Evolutionary conservation across 352 stramenopile species (phyloP).

Genomic region (Globisporangium rhizosaccharum): DNA sequence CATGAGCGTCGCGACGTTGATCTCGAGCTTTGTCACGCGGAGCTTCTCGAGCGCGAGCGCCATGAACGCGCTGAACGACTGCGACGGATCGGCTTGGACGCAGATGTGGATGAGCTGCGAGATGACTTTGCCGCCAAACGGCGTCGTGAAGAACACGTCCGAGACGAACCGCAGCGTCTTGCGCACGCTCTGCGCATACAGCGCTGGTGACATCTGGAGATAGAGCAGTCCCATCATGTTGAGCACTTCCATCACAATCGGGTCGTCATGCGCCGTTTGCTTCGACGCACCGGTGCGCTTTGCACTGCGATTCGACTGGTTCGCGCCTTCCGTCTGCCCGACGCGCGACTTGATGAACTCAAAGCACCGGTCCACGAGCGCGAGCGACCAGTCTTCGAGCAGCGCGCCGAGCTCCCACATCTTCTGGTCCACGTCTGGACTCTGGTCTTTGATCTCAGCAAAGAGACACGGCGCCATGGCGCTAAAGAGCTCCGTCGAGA

Average conservation of each 20-base stretch:
- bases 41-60: conserved; percentile 44
- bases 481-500: conserved; percentile 31
- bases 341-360: conserved; percentile 58
- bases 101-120: conserved; percentile 46
- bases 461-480: conserved; percentile 46
- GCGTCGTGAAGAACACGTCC: conserved; percentile 55
- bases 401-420: conserved; percentile 56
- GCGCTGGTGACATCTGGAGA: conserved; percentile 49
- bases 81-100: conserved; percentile 33
- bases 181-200: conserved; percentile 47
- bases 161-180: conserved; percentile 53
- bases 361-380: conserved; percentile 57
- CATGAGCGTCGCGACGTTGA: conserved; percentile 35
- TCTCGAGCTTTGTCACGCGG: conserved; percentile 23
- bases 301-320: conserved; percentile 10
- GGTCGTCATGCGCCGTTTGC: conserved; percentile 31
- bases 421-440: conserved; percentile 32
- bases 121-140: conserved; percentile 57
- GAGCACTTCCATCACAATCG: conserved; percentile 47
- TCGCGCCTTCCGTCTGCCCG: conserved; percentile 24
- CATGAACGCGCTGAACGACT: conserved; percentile 39
- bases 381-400: conserved; percentile 62
- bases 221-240: conserved; percentile 62
- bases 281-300: conserved; percentile 14
- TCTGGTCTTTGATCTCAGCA: conserved; percentile 22